Base-by-base conservation (phyloP, 805 yeast species). In the Cyberlindnera maclurae region DNA sequence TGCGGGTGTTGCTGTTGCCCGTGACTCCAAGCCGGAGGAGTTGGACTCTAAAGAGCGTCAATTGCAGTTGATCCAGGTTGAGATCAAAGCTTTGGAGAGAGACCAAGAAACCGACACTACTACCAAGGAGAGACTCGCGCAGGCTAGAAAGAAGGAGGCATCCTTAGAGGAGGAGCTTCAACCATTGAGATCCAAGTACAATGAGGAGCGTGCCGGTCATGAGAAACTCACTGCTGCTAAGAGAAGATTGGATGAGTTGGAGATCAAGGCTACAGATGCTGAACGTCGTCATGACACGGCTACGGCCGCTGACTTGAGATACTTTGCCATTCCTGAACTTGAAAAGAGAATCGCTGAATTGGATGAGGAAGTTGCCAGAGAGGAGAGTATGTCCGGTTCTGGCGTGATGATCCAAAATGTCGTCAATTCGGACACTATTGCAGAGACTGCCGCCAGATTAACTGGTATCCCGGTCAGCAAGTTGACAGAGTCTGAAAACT, bases 21-120 rank as follows among this genome's bases (percentile, higher is more conserved):
- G 98, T 64, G 98, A 93, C 60, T 90, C 97, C 3, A 87, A 86
- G 60, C 98, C 98, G 2, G 98, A 93, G 63, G 96, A 88, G 60
- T 72, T 93, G 54, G 98, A 93, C 65, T 82, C 80, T 33, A 75
- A 88, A 51, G 98, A 93, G 64, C 84, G 98, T 63, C 87, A 87
- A 65, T 71, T 89, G 35, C 94, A 88, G 59, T 74, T 93, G 50
- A 65, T 93, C 27, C 95, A 90, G 54, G 97, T 93, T 42, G 98
- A 93, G 64, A 90, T 93, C 58, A 86, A 87, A 58, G 98, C 98
- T 1, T 72, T 93, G 52, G 97, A 93, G 65, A 84, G 98, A 65
- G 98, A 90, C 59, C 81, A 79, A 55, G 96, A 82, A 43, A 83
- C 96, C 7, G 82, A 77, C 47, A 65, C 77, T 16, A 73, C 86